Conservation (phyloP, 2,329 filamentous ascomycete species). For the Colletotrichum lindemuthianum region DNA sequence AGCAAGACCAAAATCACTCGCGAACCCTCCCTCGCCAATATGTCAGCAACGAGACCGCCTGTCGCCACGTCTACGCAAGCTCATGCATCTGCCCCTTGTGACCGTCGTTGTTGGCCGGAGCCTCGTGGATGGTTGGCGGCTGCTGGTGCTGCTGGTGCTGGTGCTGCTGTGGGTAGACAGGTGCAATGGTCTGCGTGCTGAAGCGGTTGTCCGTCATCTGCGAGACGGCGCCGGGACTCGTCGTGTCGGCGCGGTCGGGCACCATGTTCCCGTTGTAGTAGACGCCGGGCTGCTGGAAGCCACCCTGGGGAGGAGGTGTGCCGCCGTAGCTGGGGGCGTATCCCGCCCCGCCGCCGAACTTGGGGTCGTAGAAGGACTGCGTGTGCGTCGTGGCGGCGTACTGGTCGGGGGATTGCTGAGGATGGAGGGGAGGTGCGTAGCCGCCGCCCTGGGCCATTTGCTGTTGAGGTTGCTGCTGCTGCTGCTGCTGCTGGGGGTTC, state of each 20-base stretch:
- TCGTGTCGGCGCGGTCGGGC: constrained; percentile 34
- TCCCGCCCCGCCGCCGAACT: constrained; percentile 36
- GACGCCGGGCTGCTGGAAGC: constrained; percentile 32
- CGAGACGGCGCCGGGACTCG: constrained; percentile 33
- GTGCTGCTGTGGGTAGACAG: constrained; percentile 38
- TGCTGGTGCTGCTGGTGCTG: constrained; percentile 36
- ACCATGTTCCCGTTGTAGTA: constrained; percentile 32
- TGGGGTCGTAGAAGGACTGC: constrained; percentile 43
- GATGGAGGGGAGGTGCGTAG: constrained; percentile 5
- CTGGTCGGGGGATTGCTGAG: constrained; percentile 1
- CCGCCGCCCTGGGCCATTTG: constrained; percentile 17
- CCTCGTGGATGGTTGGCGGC: constrained; percentile 49
- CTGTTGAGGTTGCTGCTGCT: neutral
- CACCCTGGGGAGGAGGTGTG: constrained; percentile 36
- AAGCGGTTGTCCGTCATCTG: constrained; percentile 22
- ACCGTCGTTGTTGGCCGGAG: constrained; percentile 47
- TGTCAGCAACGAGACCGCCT: neutral
- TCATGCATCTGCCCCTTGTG: constrained; percentile 54
- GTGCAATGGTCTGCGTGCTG: constrained; percentile 26
- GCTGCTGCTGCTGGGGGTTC: constrained; percentile 14
- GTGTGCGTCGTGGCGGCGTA: constrained; percentile 16
- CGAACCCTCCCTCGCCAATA: neutral
- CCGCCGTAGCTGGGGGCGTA: constrained; percentile 34
- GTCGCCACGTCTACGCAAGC: constrained; percentile 41
- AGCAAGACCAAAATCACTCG: neutral